Evolutionary conservation across 108 stramenopile genomes (phyloP).

Genomic region (Skeletonema grethae): DNA sequence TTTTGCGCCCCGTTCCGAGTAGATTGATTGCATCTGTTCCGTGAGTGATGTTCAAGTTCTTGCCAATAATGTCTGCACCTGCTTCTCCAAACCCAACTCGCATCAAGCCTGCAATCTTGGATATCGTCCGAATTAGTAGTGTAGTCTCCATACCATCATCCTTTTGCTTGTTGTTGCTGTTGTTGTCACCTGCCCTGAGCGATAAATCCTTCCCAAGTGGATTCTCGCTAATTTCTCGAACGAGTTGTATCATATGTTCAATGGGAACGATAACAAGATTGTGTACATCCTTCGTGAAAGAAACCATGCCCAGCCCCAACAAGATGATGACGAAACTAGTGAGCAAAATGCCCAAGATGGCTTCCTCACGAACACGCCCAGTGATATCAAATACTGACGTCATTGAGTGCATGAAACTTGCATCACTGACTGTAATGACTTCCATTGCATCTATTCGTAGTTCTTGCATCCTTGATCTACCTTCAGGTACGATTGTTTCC

Average conservation of each 20-base stretch:
- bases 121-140: constrained; percentile 69
- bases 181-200: constrained; percentile 8
- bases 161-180: constrained; percentile 16
- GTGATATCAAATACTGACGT: constrained; percentile 42
- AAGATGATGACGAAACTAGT: constrained; percentile 68
- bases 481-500: constrained; percentile 28
- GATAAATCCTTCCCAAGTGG: constrained; percentile 53
- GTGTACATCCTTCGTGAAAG: constrained; percentile 69
- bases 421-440: constrained; percentile 23
- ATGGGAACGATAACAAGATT: constrained; percentile 77
- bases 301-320: constrained; percentile 53
- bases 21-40: constrained; percentile 50
- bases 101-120: constrained; percentile 80
- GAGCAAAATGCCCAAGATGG: constrained; percentile 53
- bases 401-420: constrained; percentile 23
- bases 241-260: constrained; percentile 71
- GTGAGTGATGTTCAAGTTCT: constrained; percentile 58
- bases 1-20: constrained; percentile 60
- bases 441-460: constrained; percentile 29
- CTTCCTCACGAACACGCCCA: constrained; percentile 31
- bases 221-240: constrained; percentile 59
- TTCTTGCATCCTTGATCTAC: constrained; percentile 31
- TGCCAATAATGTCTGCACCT: constrained; percentile 80
- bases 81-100: constrained; percentile 87
- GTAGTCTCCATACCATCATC: constrained; percentile 78